A percentile compares a stretch with the other conserved stretches of the same genome.
phyloP scores from a whole-genome alignment of 2,329 filamentous ascomycete species.

The Lizonia empirigonia region DNA sequence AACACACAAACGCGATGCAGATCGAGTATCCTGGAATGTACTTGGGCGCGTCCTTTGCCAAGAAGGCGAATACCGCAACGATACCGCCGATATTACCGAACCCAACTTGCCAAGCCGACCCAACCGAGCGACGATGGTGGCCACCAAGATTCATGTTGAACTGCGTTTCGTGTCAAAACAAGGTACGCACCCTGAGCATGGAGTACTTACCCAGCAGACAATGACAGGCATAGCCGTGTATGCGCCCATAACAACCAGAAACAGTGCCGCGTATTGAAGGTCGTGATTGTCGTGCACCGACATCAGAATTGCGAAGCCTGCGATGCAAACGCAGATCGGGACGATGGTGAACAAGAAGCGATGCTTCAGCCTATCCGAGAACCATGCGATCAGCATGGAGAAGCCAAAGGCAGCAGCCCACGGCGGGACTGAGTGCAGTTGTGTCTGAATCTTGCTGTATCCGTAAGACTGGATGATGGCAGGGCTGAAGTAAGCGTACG shows the following conservation, averaged over 20 bases:
- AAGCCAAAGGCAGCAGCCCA: slow-evolving; percentile 79
- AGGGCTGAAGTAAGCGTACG: slow-evolving; percentile 56
- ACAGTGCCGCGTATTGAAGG: slow-evolving; percentile 78
- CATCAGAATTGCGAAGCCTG: slow-evolving; percentile 77
- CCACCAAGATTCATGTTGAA: slow-evolving; percentile 62
- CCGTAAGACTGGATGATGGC: slow-evolving; percentile 57
- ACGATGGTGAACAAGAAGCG: slow-evolving; percentile 75
- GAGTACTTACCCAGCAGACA: slow-evolving; percentile 52
- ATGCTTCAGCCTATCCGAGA: slow-evolving; percentile 74
- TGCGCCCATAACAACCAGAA: slow-evolving; percentile 77
- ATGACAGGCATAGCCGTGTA: slow-evolving; percentile 92
- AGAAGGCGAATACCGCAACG: slow-evolving; percentile 58
- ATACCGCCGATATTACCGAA: slow-evolving; percentile 59
- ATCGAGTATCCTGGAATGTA: slow-evolving; percentile 79
- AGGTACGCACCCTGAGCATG: background rate
- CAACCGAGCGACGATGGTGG: slow-evolving; percentile 57
- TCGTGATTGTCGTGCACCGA: slow-evolving; percentile 69
- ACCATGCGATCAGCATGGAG: slow-evolving; percentile 73
- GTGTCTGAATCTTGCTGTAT: slow-evolving; percentile 60
- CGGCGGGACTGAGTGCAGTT: slow-evolving; percentile 61
- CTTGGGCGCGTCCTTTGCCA: slow-evolving; percentile 65
- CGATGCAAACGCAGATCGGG: slow-evolving; percentile 70
- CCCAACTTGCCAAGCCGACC: slow-evolving; percentile 57
- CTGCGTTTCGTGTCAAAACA: background rate
- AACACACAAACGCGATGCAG: slow-evolving; percentile 72